Percentiles rank a stretch among this genome's conserved stretches.
These are phyloP conservation scores for Fusarium torreyae DNA, from an alignment of 2,329 filamentous ascomycete genomes.

Conservation along the genomic window DNA sequence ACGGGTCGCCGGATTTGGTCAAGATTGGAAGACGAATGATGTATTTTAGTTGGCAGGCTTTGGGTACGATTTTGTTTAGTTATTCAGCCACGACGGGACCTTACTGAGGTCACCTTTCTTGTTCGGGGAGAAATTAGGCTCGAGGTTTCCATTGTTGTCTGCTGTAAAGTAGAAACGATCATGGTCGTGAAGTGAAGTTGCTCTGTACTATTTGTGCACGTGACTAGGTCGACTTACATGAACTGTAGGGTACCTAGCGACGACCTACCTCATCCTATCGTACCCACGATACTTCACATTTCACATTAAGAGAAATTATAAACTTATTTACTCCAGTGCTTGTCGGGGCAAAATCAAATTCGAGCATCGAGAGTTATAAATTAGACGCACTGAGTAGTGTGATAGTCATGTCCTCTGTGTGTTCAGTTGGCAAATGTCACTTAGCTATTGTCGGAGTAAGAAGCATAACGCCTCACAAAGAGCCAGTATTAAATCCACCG, in stretches of 20 bases:
- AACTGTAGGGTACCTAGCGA: constrained; percentile 12
- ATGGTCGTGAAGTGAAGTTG: constrained; percentile 15
- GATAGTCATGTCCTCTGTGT: no score
- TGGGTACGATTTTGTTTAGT: constrained; percentile 5
- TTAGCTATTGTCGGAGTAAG: not conserved
- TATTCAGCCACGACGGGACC: constrained; percentile 7
- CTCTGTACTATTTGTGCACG: constrained; percentile 6
- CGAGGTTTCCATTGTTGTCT: not conserved
- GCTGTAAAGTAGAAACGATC: not conserved
- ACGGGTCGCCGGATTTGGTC: constrained; percentile 38
- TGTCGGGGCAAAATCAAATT: no score
- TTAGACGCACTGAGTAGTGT: no score
- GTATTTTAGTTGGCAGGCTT: constrained; percentile 20
- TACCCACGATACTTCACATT: no score
- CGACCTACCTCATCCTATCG: no score
- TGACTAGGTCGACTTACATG: constrained; percentile 19
- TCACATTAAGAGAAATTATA: no score
- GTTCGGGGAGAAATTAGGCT: constrained; percentile 3
- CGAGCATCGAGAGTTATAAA: no score
- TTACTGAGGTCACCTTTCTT: not conserved
- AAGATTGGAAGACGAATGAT: constrained; percentile 26
- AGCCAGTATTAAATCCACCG: not conserved
- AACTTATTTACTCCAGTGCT: no score
- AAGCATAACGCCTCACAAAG: constrained; percentile 27
- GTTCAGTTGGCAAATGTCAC: no score